Percentiles rank a stretch among this genome's conserved stretches.
Conservation (phyloP, 2,329 filamentous ascomycete species). For the Xylariaceae sp. region DNA sequence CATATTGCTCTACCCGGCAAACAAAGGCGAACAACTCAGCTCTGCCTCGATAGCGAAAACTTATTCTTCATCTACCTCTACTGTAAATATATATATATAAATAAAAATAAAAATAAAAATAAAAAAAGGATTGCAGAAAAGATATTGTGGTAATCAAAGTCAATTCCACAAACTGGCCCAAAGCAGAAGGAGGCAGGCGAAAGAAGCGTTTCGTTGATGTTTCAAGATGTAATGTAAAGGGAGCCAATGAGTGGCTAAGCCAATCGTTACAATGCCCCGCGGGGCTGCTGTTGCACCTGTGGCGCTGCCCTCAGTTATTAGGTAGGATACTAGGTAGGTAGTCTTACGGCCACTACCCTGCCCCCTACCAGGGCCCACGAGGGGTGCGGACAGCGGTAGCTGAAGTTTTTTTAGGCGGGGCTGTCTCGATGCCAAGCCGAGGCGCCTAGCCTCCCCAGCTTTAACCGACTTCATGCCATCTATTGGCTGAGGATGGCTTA, state of each 20-base stretch:
- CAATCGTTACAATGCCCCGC: constrained; percentile 21
- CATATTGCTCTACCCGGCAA: no score
- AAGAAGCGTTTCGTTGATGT: constrained; percentile 29
- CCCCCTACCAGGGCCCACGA: no score
- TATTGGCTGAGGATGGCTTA: constrained; percentile 34
- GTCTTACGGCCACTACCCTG: constrained; percentile 11
- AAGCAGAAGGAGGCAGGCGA: constrained; percentile 11
- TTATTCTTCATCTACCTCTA: no score
- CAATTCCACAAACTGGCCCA: constrained; percentile 2
- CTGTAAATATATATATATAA: no score
- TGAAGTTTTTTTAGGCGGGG: constrained; percentile 10
- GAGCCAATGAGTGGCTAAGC: constrained; percentile 7
- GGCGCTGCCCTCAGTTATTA: no score
- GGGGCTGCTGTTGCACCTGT: constrained; percentile 8
- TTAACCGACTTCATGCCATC: constrained; percentile 27
- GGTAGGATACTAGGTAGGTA: no score
- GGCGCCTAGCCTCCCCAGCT: constrained; percentile 33
- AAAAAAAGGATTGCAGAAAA: no score
- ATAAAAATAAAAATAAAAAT: no score
- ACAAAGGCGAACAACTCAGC: no score
- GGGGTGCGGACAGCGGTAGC: no score
- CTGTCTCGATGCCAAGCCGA: constrained; percentile 33
- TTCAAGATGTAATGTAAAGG: constrained; percentile 25
- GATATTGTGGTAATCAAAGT: constrained; percentile 3
- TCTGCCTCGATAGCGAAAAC: no score